Base-by-base conservation (phyloP, 495 filamentous ascomycete species). In the Tuber borchii region DNA sequence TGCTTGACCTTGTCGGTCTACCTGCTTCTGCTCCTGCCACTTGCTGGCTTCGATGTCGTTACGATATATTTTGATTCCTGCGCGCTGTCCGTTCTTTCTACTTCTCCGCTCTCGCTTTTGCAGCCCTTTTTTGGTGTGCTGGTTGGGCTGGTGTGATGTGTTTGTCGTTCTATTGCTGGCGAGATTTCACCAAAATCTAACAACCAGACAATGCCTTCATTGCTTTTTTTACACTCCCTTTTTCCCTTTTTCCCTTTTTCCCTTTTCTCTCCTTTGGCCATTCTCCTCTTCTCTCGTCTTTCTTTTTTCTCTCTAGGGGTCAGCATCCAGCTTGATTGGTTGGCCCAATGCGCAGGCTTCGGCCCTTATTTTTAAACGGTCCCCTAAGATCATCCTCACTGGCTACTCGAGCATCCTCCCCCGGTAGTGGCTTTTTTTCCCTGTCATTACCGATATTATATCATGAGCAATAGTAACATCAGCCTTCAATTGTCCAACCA, bases 131-230 rank as follows among this genome's bases (percentile, higher is more conserved):
- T 65, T 65, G 56, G 56, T 65, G 56, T 7, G 73, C 69, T 79
- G 76, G 70, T 79, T 79, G 76, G 78, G 34, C 56, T 72, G 20
- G 69, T 65, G 44, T 79, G 78, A 79, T 79, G 78, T 79, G 78
- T 79, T 79, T 79, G 46, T 69, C 43, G 71, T 70, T 79, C 78
- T 79, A 39, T 75, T 78, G 78, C 73, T 79, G 68, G 74, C 37
- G 43, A 44, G 73, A 43, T 71, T 72, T 48, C 72, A 75, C 26
- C 56, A 65, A 17, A 65, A 65, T 65, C 56, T 65, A 65, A 34
- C 56, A 31, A 65, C 56, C 56, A 65, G 16, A 34, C 26, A 26
- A 34, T 31, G 26, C 31, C 56, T n/a, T 34, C 5, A 65, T 65
- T 65, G 56, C 56, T 65, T 65, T 65, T 65, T 61, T 16, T 31